Evolutionary conservation across 441 rosid genomes (phyloP), one percentile per base, ranked within the genome.

Genomic region (Theobroma grandiflorum): DNA sequence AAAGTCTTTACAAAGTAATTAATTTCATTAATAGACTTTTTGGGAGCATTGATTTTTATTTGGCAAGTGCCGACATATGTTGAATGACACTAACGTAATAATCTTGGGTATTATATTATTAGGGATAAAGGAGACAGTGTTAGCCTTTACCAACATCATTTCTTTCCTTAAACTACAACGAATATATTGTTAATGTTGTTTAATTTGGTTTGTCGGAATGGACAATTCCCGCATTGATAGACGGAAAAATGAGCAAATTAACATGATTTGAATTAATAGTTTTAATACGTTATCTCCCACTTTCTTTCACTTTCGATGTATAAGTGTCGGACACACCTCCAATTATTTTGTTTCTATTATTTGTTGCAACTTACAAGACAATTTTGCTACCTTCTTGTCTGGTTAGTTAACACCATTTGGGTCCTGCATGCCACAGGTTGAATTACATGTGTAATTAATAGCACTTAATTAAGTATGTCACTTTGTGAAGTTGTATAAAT

Each of bases 361-460:
- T 45, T 2, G 49, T 45, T 45, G 49, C 49, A 45, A 45, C 10
- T 45, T 8, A 6, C 49, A 45, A 45, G 49, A 45, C 49, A 45
- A 45, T 45, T 45, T 45, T 26, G 49, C 49, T 45, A 45, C 8
- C 49, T 45, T 10, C 49, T 45, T 43, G 68, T 40, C 67, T 26
- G 67, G 55, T 57, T 58, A 37, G 38, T 42, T 6, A 75, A 31
- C 8, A 35, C 66, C 66, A 55, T 16, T n/a, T 45, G 70, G 78
- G 70, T 75, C 1, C 31, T 26, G 31, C 31, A 0, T 26, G 31
- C 31, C 0, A 26, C 31, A 4, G 9, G 16, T 18, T 50, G 16
- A 15, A 53, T 50, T 53, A 8, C 49, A 45, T 0, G 47, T 5
- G 8, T 40, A 40, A 40, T 40, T 40, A 40, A 40, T 40, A 40